These are phyloP conservation scores for Leishmania guyanensis DNA, from an alignment of 208 protist genomes.

Conservation along the genomic window DNA sequence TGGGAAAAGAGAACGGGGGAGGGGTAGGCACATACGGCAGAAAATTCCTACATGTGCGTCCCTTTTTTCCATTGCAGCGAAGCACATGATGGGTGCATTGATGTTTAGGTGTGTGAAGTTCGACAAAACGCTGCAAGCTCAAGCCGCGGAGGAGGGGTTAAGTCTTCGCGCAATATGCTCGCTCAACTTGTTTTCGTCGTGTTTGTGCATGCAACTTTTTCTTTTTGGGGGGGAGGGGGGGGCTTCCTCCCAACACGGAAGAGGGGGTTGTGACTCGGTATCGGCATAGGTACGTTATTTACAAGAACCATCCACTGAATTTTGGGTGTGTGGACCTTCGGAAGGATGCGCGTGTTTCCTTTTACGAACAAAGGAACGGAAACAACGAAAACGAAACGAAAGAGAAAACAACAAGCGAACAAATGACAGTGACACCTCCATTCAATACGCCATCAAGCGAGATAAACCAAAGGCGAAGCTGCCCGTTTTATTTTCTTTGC, in stretches of 20 bases:
- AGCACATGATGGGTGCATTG: neutral
- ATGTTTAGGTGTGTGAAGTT: slow-evolving; percentile 11
- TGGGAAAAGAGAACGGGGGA: neutral
- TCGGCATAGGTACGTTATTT: slow-evolving; percentile 16
- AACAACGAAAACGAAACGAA: neutral
- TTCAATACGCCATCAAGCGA: neutral
- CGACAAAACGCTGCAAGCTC: neutral
- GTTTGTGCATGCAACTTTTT: neutral
- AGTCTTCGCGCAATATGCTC: neutral
- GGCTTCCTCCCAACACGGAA: neutral
- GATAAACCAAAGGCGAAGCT: neutral
- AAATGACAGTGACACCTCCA: neutral
- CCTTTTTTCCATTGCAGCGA: neutral
- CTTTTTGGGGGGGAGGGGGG: neutral
- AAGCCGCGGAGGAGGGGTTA: neutral
- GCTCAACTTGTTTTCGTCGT: neutral
- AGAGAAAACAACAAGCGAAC: neutral
- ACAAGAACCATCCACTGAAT: slow-evolving; percentile 10
- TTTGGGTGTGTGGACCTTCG: neutral
- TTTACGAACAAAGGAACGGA: neutral
- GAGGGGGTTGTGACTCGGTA: neutral
- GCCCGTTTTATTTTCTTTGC: neutral
- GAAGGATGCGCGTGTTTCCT: neutral
- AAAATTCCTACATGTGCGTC: no score
- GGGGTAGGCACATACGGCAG: neutral